Conservation (phyloP, 768 basidiomycete genomes). For the Mycena olivaceomarginata region DNA sequence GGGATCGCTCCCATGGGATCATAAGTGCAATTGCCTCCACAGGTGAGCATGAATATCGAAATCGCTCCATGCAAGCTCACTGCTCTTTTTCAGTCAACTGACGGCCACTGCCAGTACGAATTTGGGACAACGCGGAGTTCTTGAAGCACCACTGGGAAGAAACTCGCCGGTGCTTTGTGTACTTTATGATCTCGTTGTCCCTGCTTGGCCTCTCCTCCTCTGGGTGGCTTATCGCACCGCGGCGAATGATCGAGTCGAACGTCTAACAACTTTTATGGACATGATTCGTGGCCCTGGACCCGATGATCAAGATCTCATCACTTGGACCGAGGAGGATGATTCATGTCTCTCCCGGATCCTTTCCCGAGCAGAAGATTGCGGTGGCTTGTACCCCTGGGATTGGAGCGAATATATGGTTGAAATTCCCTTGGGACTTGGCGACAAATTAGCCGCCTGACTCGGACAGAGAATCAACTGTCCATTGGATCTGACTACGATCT, state of each 20-base stretch:
- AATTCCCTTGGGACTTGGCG: no score
- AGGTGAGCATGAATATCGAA: not conserved
- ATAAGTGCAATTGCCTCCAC: not conserved
- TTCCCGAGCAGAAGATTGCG: no score
- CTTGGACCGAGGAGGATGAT: constrained; percentile 6
- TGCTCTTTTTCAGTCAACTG: not conserved
- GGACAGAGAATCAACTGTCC: not conserved
- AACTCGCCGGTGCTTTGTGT: not conserved
- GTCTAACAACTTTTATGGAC: constrained; percentile 6
- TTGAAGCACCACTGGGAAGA: no score
- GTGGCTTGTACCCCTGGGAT: no score
- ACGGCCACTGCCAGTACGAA: not conserved
- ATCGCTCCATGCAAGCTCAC: no score
- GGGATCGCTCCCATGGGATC: not conserved
- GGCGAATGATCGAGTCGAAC: not conserved
- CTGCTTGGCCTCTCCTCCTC: constrained; percentile 21
- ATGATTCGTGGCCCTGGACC: not conserved
- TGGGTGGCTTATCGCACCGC: constrained; percentile 20
- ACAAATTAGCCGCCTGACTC: not conserved
- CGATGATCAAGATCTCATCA: constrained; percentile 6
- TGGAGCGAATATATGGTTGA: no score
- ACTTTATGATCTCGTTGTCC: constrained; percentile 21
- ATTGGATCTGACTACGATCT: no score
- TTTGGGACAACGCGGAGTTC: no score
- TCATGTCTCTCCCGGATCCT: not conserved